Conservation (phyloP, 352 stramenopile species). For the Phytophthora colocasiae region DNA sequence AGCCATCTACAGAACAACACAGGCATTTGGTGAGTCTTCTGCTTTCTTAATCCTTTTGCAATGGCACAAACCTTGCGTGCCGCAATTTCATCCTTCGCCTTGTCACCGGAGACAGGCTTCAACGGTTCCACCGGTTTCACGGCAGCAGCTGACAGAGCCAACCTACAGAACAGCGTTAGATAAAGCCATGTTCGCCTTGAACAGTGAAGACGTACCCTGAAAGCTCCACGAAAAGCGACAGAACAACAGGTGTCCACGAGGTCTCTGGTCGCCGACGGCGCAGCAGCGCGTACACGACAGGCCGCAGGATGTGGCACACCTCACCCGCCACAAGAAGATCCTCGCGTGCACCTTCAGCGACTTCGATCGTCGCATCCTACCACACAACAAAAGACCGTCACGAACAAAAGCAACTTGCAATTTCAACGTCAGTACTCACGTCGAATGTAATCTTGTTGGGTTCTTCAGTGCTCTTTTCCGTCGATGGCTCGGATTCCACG, state of each 20-base stretch:
- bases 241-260: conserved; percentile 66
- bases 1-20: conserved; percentile 60
- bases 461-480: conserved; percentile 34
- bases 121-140: conserved; percentile 51
- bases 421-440: conserved; percentile 24
- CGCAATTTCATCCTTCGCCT: conserved; percentile 61
- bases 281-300: conserved; percentile 75
- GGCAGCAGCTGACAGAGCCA: conserved; percentile 62
- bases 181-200: neutral
- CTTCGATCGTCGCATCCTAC: conserved; percentile 61
- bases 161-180: conserved; percentile 37
- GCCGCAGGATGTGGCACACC: conserved; percentile 80
- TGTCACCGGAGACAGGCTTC: conserved; percentile 39
- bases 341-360: conserved; percentile 44
- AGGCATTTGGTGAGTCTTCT: conserved; percentile 3
- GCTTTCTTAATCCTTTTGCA: neutral
- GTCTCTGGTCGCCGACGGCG: conserved; percentile 59
- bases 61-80: conserved; percentile 62
- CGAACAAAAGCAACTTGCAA: neutral
- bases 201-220: conserved; percentile 48
- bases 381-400: neutral
- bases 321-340: conserved; percentile 69
- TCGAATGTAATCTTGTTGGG: conserved; percentile 66
- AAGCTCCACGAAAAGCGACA: conserved; percentile 67
- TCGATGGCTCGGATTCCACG: conserved; percentile 30